These are phyloP conservation scores for Elongisporangium undulatum DNA, from an alignment of 352 stramenopile genomes.

Conservation along the genomic window DNA sequence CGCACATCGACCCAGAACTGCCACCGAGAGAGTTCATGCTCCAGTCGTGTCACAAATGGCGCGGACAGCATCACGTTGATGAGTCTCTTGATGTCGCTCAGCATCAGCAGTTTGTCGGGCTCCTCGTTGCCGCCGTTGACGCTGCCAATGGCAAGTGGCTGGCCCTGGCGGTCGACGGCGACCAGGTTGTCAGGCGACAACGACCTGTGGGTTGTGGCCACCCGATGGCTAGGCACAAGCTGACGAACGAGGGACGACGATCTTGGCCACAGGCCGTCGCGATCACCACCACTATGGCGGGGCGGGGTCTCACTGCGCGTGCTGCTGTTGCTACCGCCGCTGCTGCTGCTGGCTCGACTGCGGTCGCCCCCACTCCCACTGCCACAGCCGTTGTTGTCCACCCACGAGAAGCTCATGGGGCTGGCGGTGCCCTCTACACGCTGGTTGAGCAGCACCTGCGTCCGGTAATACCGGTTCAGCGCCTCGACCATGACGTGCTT, in stretches of 20 bases:
- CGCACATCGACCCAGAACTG: conserved; percentile 50
- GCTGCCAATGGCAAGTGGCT: conserved; percentile 7
- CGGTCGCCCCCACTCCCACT: not conserved
- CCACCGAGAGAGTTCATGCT: conserved; percentile 31
- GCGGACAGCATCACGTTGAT: conserved; percentile 40
- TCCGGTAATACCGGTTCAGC: conserved; percentile 37
- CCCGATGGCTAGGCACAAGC: not conserved
- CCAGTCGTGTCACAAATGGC: conserved; percentile 33
- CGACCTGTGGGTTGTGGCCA: not conserved
- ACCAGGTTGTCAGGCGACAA: not conserved
- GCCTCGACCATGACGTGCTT: conserved; percentile 55
- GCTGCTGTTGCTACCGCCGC: not conserved
- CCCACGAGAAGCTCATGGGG: not conserved
- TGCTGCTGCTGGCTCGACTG: conserved; percentile 4
- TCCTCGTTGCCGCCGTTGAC: not conserved
- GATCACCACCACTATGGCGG: not conserved
- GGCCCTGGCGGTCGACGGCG: not conserved
- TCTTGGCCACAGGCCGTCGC: not conserved
- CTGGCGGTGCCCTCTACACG: conserved; percentile 13
- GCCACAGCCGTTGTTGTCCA: not conserved
- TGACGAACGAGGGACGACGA: not conserved
- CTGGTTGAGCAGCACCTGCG: conserved; percentile 8
- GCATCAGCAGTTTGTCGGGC: conserved; percentile 25
- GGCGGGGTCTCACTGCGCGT: not conserved
- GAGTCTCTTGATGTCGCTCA: conserved; percentile 35